Evolutionary conservation across 2,329 filamentous ascomycete genomes (phyloP), one percentile per base, ranked within the genome.

Genomic region (Scopulariopsis brevicaulis): DNA sequence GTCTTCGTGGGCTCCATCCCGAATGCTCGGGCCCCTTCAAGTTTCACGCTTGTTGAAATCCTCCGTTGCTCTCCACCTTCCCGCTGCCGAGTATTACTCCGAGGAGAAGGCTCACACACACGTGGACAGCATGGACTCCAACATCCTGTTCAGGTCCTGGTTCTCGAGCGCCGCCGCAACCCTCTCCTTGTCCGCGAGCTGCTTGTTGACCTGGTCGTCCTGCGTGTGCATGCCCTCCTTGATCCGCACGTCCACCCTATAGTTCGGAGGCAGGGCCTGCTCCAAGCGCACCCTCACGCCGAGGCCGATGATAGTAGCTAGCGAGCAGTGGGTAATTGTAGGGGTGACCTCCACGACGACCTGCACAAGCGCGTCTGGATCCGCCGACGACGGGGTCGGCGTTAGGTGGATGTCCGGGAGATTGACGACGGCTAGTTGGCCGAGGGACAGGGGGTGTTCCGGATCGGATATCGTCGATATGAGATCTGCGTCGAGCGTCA

Each of bases 221-320:
- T 95, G 95, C 63, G 85, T 90, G 70, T 97, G 94, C n/a, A 91
- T 94, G 61, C 92, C 93, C 72, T 96, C 88, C 72, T 97, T 96
- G 71, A 96, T 96, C 65, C 86, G 83, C 53, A 97, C 90, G 70
- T 97, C 92, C 55, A 97, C 82, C 43, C 94, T 84, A 71, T 94
- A 99, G 66, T 93, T 89, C 37, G 94, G 89, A 3, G 94, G 94
- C 59, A 99, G 78, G 12, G 89, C 87, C 70, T 96, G 88, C 74
- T 97, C 92, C 25, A 99, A 80, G 25, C 94, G 84, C 50, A 96
- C 92, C 52, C 94, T 84, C 24, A 99, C 90, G 15, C 92, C 94
- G 18, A 99, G 80, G 0, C 94, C 94, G 66, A 99, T 96, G 60
- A 99, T 91, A 0, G 94, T 99, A 35, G 94, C 94, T 48, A 99